Percentiles rank a stretch among this genome's conserved stretches.
phyloP scores from a whole-genome alignment of 192 early-diverging fungal species.

The Backusella luteola region DNA sequence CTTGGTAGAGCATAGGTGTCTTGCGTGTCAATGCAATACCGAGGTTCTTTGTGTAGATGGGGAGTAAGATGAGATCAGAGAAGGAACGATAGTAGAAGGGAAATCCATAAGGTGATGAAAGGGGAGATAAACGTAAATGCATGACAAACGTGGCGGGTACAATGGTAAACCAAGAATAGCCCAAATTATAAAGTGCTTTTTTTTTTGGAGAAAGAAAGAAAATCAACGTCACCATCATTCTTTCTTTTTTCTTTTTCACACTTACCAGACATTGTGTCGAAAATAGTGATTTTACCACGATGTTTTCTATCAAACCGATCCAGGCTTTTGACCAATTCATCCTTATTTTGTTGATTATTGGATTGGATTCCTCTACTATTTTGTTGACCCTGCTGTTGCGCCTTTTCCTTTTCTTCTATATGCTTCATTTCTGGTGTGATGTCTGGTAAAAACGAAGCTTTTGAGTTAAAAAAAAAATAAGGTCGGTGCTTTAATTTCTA shows the following conservation, averaged over 20 bases:
- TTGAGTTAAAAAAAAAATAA: background rate
- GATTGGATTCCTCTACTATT: background rate
- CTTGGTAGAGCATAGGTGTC: slow-evolving; percentile 21
- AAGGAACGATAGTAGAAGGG: slow-evolving; percentile 37
- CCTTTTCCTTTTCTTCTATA: slow-evolving; percentile 11
- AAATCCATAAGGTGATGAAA: slow-evolving; percentile 32
- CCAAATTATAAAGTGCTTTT: slow-evolving; percentile 27
- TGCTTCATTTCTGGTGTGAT: slow-evolving; percentile 20
- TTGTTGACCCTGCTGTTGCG: background rate
- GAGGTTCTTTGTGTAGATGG: slow-evolving; percentile 34
- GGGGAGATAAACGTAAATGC: slow-evolving; percentile 31
- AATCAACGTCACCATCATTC: background rate
- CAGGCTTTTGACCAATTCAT: slow-evolving; percentile 1
- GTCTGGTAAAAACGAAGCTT: background rate
- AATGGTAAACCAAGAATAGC: slow-evolving; percentile 31
- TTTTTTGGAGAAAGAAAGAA: background rate
- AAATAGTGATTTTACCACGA: slow-evolving; percentile 29
- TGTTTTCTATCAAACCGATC: slow-evolving; percentile 23
- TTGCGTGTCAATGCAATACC: slow-evolving; percentile 4
- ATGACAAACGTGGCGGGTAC: slow-evolving; percentile 25
- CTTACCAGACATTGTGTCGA: slow-evolving; percentile 34
- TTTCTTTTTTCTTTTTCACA: background rate
- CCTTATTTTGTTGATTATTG: background rate
- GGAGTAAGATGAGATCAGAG: slow-evolving; percentile 28
- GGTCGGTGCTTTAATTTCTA: no score